Conservation (phyloP, 176 grass and related monocot species). For the Eremochloa ophiuroides region DNA sequence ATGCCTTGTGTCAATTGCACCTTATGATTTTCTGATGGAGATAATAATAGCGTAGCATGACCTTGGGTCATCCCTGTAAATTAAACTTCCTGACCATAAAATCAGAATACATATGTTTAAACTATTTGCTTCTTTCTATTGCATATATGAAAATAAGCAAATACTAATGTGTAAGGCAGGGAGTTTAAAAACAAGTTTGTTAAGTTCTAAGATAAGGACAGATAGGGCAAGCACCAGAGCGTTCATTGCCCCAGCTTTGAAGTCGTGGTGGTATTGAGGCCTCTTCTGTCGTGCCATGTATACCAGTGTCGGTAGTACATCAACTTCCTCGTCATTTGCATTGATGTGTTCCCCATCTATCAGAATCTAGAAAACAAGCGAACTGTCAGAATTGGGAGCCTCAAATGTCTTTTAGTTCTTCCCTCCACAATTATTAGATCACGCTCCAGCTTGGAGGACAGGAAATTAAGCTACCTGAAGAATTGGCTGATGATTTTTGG, state of each 20-base stretch:
- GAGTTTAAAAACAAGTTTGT: no score
- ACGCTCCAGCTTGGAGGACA: background rate
- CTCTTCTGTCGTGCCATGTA: constrained; percentile 94
- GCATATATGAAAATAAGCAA: no score
- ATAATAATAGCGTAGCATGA: no score
- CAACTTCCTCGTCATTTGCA: constrained; percentile 33
- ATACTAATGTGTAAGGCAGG: no score
- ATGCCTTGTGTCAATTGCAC: no score
- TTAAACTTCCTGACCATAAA: background rate
- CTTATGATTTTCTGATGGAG: no score
- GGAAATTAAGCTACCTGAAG: constrained; percentile 53
- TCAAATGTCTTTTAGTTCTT: background rate
- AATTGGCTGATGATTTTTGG: constrained; percentile 62
- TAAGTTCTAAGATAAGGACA: no score
- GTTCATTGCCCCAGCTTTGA: constrained; percentile 91
- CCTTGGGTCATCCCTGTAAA: no score
- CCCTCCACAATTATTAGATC: background rate
- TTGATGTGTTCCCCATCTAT: constrained; percentile 44
- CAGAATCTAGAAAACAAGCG: constrained; percentile 47
- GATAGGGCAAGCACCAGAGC: constrained; percentile 26
- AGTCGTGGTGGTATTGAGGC: constrained; percentile 63
- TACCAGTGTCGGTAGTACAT: constrained; percentile 62
- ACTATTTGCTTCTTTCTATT: no score
- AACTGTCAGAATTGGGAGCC: background rate
- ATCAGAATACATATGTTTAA: background rate